Base-by-base conservation (phyloP, 2,329 filamentous ascomycete species). In the Knufia petricola region DNA sequence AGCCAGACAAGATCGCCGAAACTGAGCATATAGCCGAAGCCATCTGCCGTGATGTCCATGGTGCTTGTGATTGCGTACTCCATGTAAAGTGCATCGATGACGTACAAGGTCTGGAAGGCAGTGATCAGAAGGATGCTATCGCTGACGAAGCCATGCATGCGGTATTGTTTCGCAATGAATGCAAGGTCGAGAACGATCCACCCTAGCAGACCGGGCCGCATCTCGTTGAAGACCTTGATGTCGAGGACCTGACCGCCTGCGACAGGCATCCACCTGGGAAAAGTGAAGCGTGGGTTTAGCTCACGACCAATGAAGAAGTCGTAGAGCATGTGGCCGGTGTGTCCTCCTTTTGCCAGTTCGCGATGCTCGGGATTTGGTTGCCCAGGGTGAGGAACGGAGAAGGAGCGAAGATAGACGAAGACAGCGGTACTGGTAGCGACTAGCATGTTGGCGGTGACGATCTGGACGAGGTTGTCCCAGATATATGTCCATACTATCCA, bases 251-350 rank as follows among this genome's bases (percentile, higher is more conserved):
- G 58, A 41, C 70, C 67, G 50, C 87, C 87, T 55, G 95, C 44
- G 42, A 94, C 65, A 1, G 88, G 88, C 20, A 95, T 69, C 46
- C 49, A 55, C 3, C 17, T 24, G 0, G 75, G 67, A 21, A 71
- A 54, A 17, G 55, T 79, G 51, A 94, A 67, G 42, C 89, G 86
- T 2, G 90, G 90, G 68, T 96, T 96, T 52, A 96, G 80, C 66
- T 96, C 90, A 23, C 90, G 85, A 17, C 90, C 90, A 56, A 96
- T 95, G 69, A 88, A 96, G 81, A 87, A 96, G 67, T 96, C 90
- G 65, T 96, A 95, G 31, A 95, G 68, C 54, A 87, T 70, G 66
- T 94, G 95, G 50, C 88, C 89, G 1, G 80, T 81, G 61, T 85
- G 78, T 13, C 88, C 89, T 37, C 89, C 88, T 1, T 79, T 78